Conservation (phyloP, 2,329 filamentous ascomycete species). For the Dendryphion nanum region DNA sequence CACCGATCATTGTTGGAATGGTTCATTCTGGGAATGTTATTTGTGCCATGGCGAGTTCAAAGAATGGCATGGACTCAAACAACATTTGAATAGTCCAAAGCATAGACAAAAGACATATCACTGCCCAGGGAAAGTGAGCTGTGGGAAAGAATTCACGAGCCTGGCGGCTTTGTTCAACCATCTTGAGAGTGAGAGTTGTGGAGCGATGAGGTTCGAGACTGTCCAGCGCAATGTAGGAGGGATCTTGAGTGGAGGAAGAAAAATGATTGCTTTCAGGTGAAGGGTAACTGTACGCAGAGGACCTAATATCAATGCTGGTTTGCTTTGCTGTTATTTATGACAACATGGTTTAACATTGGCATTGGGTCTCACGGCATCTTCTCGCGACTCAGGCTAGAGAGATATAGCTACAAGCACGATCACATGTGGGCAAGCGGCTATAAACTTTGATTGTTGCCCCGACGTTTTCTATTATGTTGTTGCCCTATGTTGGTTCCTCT, state of each 20-base stretch:
- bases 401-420: too few relatives aligned
- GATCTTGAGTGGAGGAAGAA: background rate
- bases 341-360: too few relatives aligned
- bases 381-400: too few relatives aligned
- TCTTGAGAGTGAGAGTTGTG: constrained; percentile 47
- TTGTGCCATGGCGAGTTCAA: constrained; percentile 52
- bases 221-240: constrained; percentile 9
- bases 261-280: background rate
- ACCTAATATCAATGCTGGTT: too few relatives aligned
- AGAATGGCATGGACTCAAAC: constrained; percentile 40
- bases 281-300: too few relatives aligned
- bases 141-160: constrained; percentile 39
- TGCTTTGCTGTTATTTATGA: too few relatives aligned
- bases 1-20: constrained; percentile 47
- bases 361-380: too few relatives aligned
- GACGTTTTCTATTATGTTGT: too few relatives aligned
- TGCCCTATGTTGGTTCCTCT: too few relatives aligned
- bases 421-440: too few relatives aligned
- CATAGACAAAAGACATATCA: constrained; percentile 51
- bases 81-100: constrained; percentile 54
- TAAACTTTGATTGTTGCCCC: too few relatives aligned
- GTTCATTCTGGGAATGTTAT: constrained; percentile 51
- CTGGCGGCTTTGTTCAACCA: constrained; percentile 46
- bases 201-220: constrained; percentile 40
- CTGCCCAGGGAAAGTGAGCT: constrained; percentile 44